Conservation (phyloP, 495 filamentous ascomycete species). For the Rusavskia elegans region DNA sequence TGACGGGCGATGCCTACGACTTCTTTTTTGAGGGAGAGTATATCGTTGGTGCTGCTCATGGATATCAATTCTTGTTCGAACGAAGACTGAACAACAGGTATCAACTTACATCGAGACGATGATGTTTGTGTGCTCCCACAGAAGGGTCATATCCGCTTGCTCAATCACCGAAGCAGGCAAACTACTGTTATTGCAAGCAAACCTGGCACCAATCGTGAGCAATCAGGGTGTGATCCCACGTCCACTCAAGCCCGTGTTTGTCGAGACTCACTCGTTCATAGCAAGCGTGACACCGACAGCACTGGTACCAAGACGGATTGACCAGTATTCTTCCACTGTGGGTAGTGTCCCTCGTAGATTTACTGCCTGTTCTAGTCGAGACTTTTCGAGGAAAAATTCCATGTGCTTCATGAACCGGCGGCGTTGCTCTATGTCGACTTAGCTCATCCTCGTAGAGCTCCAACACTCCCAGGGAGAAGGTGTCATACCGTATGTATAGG, state of each 20-base stretch:
- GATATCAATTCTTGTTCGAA: too few relatives aligned
- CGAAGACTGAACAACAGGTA: too few relatives aligned
- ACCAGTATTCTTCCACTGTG: slow-evolving; percentile 1
- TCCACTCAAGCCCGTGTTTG: neutral
- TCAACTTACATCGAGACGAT: neutral
- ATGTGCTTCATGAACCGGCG: neutral
- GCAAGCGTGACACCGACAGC: neutral
- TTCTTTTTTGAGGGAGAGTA: neutral
- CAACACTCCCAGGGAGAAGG: too few relatives aligned
- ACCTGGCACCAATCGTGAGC: neutral
- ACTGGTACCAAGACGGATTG: neutral
- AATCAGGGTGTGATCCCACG: neutral
- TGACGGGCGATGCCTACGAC: neutral
- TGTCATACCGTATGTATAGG: too few relatives aligned
- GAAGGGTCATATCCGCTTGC: neutral
- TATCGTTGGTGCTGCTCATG: neutral
- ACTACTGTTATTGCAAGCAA: neutral
- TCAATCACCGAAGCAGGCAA: neutral
- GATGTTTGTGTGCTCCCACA: neutral
- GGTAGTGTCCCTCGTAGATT: neutral
- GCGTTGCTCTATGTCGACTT: too few relatives aligned
- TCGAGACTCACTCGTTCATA: slow-evolving; percentile 1
- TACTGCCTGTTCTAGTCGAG: neutral
- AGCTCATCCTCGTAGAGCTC: too few relatives aligned
- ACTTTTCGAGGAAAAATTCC: neutral